These are phyloP conservation scores for Gossypium trilobum DNA, from an alignment of 441 rosid genomes.

Conservation along the genomic window DNA sequence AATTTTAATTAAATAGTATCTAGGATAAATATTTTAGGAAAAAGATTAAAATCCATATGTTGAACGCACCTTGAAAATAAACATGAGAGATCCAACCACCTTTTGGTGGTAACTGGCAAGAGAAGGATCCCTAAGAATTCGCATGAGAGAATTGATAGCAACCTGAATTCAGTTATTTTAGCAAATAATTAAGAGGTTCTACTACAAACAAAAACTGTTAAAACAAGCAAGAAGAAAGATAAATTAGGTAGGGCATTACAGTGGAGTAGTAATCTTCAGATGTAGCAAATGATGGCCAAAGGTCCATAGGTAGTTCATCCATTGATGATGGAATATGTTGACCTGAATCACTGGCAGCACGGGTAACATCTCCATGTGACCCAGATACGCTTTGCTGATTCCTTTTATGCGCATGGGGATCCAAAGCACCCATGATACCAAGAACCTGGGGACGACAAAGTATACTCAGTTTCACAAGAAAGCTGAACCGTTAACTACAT, in stretches of 20 bases:
- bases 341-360: conserved; percentile 86
- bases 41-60: background rate
- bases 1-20: background rate
- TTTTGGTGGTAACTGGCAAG: conserved; percentile 96
- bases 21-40: background rate
- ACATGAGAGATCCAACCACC: conserved; percentile 97
- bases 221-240: conserved; percentile 16
- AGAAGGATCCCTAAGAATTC: conserved; percentile 95
- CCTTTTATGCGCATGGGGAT: conserved; percentile 89
- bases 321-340: conserved; percentile 75
- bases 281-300: conserved; percentile 89
- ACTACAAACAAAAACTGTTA: conserved; percentile 9
- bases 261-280: conserved; percentile 95
- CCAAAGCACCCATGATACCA: conserved; percentile 98
- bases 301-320: conserved; percentile 86
- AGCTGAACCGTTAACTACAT: conserved; percentile 5
- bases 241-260: conserved; percentile 36
- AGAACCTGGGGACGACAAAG: conserved; percentile 57
- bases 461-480: conserved; percentile 19
- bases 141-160: conserved; percentile 95
- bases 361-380: conserved; percentile 81
- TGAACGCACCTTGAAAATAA: conserved; percentile 78
- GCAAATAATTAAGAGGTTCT: background rate
- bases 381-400: conserved; percentile 78
- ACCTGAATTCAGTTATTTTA: conserved; percentile 43